phyloP scores from a whole-genome alignment of 768 basidiomycete genomes.

The Crepidotus variabilis region DNA sequence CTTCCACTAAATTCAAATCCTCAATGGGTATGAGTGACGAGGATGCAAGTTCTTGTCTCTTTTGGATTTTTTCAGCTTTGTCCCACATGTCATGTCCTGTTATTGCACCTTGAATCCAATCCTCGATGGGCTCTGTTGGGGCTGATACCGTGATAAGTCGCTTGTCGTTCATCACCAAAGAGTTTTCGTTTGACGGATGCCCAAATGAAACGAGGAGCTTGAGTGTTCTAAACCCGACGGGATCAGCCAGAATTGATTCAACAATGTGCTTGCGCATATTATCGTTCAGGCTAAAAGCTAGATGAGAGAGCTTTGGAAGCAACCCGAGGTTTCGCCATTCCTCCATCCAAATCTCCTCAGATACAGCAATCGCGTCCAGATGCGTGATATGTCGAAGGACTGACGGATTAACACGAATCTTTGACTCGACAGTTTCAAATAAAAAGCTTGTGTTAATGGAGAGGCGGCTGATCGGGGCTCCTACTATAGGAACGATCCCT shows the following conservation, averaged over 20 bases:
- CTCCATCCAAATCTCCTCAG: neutral
- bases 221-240: too few relatives aligned
- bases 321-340: neutral
- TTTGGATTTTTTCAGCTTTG: neutral
- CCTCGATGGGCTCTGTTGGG: neutral
- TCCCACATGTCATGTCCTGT: neutral
- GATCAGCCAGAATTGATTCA: too few relatives aligned
- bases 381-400: neutral
- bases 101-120: neutral
- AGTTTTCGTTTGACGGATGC: neutral
- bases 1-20: too few relatives aligned
- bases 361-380: neutral
- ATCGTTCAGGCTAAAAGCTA: neutral
- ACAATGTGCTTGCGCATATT: neutral
- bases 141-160: neutral
- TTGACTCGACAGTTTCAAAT: neutral
- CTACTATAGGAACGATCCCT: neutral
- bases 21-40: too few relatives aligned
- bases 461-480: neutral
- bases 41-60: neutral
- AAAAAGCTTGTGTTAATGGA: neutral
- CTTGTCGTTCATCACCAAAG: neutral
- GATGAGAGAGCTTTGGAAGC: neutral
- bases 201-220: too few relatives aligned
- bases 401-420: neutral